Percentiles rank a stretch among this genome's conserved stretches.
phyloP scores from a whole-genome alignment of 2,329 filamentous ascomycete species.

The Thielaviopsis musarum region DNA sequence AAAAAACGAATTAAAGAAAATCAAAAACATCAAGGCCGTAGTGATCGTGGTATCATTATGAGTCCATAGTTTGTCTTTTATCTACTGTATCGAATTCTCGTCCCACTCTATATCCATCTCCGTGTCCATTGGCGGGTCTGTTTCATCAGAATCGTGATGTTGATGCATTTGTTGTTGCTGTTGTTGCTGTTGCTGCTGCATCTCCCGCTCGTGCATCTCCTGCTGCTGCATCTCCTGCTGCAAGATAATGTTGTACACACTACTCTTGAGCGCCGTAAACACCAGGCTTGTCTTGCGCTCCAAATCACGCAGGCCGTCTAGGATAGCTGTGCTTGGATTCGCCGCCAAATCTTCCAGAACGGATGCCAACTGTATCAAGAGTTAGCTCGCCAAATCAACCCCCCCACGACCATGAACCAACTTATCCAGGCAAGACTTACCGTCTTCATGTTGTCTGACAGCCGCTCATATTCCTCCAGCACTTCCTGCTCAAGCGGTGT shows the following conservation, averaged over 20 bases:
- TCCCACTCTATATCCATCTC: constrained; percentile 11
- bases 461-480: constrained; percentile 76
- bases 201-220: constrained; percentile 12
- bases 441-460: constrained; percentile 83
- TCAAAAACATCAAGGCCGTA: not conserved
- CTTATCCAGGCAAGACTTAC: constrained; percentile 33
- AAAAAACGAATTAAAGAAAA: not conserved
- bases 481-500: constrained; percentile 82
- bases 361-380: constrained; percentile 33
- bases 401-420: no score
- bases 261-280: constrained; percentile 91
- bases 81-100: constrained; percentile 7
- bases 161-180: constrained; percentile 42
- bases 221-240: constrained; percentile 64
- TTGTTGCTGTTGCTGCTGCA: constrained; percentile 30
- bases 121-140: not conserved
- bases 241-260: constrained; percentile 94
- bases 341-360: constrained; percentile 47
- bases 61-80: no score
- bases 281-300: constrained; percentile 91
- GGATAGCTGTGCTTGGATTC: constrained; percentile 61
- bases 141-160: constrained; percentile 9
- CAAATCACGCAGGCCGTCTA: constrained; percentile 71
- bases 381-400: not conserved
- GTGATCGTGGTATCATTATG: not conserved